These are phyloP conservation scores for Colletotrichum trifolii DNA, from an alignment of 2,329 filamentous ascomycete species.

Conservation along the genomic window DNA sequence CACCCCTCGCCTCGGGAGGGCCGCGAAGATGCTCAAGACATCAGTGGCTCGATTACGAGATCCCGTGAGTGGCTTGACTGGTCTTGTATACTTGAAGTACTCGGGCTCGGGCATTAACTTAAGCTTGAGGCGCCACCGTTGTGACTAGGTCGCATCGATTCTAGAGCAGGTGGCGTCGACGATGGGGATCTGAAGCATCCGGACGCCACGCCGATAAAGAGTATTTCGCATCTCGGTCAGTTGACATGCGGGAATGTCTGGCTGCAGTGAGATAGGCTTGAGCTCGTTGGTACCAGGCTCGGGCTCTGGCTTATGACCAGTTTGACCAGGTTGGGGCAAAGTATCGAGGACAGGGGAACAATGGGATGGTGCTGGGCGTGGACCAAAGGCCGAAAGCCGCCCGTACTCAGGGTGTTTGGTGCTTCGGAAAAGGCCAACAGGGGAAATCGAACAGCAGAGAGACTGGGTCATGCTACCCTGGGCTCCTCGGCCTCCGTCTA, in stretches of 20 bases:
- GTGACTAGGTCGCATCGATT: constrained; percentile 15
- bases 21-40: constrained; percentile 15
- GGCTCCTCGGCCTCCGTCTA: too few species aligned
- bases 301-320: too few species aligned
- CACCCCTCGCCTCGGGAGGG: constrained; percentile 22
- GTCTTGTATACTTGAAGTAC: constrained; percentile 1
- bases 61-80: constrained; percentile 10
- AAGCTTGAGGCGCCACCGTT: constrained; percentile 26
- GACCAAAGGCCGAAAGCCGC: too few species aligned
- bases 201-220: constrained; percentile 33
- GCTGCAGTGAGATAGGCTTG: not conserved
- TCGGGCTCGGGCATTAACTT: constrained; percentile 5
- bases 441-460: too few species aligned
- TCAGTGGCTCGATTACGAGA: constrained; percentile 33
- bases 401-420: too few species aligned
- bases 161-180: constrained; percentile 22
- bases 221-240: not conserved
- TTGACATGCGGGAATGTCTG: not conserved
- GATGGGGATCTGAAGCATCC: constrained; percentile 25
- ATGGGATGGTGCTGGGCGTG: too few species aligned
- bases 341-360: too few species aligned
- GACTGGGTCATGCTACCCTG: too few species aligned
- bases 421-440: too few species aligned
- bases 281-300: not conserved
- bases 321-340: too few species aligned